Conservation (phyloP, 148 eudicot species). For the Camellia sinensis region DNA sequence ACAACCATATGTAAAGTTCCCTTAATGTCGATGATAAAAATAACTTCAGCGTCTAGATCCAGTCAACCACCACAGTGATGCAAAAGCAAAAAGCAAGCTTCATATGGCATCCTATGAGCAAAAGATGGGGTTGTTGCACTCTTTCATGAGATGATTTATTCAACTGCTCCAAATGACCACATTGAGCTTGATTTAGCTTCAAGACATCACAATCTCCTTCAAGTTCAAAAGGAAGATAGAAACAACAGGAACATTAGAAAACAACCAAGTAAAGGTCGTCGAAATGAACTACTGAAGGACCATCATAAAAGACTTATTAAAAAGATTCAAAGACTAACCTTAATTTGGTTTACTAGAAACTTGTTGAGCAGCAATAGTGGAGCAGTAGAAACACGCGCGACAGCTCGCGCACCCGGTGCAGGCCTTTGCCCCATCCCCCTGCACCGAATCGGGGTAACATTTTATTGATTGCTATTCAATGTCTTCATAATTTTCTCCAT, state of each 20-base stretch:
- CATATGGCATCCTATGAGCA: conserved; percentile 15
- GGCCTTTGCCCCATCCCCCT: conserved; percentile 17
- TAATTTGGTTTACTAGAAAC: conserved; percentile 4
- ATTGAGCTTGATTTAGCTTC: background rate
- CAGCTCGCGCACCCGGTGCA: conserved; percentile 26
- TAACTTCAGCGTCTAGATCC: conserved; percentile 2
- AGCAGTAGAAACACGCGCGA: conserved; percentile 14
- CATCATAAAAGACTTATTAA: background rate
- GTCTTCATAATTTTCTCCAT: conserved; percentile 25
- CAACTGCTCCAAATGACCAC: conserved; percentile 4
- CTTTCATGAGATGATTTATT: background rate
- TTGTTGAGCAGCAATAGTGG: background rate
- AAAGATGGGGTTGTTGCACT: background rate
- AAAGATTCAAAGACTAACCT: conserved; percentile 15
- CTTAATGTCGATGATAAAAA: background rate
- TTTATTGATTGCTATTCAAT: conserved; percentile 30
- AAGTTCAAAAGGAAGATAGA: conserved; percentile 4
- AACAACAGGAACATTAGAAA: background rate
- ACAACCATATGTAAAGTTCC: background rate
- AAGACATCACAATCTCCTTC: conserved; percentile 12
- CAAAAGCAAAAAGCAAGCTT: conserved; percentile 3
- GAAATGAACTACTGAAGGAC: background rate
- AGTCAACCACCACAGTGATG: conserved; percentile 10
- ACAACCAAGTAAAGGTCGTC: background rate
- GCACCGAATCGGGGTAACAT: conserved; percentile 16